phyloP scores from a whole-genome alignment of 495 filamentous ascomycete genomes.

The Trichoderma virens region DNA sequence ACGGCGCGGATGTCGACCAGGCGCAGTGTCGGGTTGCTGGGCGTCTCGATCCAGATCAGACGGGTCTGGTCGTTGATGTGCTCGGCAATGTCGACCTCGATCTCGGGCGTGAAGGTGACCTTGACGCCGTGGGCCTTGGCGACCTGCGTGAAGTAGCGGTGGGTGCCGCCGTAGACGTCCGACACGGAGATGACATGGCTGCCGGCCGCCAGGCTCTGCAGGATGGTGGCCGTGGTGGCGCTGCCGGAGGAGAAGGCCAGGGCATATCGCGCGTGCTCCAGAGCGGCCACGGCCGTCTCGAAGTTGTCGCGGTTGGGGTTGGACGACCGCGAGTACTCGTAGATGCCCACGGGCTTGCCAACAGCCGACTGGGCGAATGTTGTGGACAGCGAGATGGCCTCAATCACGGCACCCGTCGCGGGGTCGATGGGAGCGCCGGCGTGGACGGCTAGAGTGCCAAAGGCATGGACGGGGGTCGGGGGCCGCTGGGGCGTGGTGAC shows the following conservation, averaged over 20 bases:
- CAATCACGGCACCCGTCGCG: constrained; percentile 79
- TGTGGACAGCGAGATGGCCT: constrained; percentile 80
- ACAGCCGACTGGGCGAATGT: constrained; percentile 76
- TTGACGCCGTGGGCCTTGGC: constrained; percentile 88
- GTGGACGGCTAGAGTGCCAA: constrained; percentile 84
- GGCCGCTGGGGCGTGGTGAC: constrained; percentile 26
- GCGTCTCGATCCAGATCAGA: constrained; percentile 94
- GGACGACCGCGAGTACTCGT: constrained; percentile 77
- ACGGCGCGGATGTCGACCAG: constrained; percentile 89
- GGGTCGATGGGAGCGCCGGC: constrained; percentile 79
- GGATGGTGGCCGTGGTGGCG: constrained; percentile 83
- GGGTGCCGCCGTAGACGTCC: constrained; percentile 96
- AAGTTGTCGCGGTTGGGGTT: constrained; percentile 58
- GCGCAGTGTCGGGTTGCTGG: constrained; percentile 85
- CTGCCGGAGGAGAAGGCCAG: constrained; percentile 94
- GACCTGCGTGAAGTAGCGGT: constrained; percentile 98
- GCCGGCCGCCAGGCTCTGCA: constrained; percentile 85
- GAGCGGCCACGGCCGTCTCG: constrained; percentile 78
- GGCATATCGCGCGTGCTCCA: constrained; percentile 88
- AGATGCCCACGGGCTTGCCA: constrained; percentile 67
- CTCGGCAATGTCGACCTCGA: constrained; percentile 76
- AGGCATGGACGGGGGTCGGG: constrained; percentile 39
- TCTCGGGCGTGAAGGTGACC: constrained; percentile 85
- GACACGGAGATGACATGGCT: constrained; percentile 94
- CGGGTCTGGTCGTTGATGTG: constrained; percentile 87